These are phyloP conservation scores for Apophysomyces variabilis DNA, from an alignment of 371 early-diverging fungal genomes.

Conservation along the genomic window DNA sequence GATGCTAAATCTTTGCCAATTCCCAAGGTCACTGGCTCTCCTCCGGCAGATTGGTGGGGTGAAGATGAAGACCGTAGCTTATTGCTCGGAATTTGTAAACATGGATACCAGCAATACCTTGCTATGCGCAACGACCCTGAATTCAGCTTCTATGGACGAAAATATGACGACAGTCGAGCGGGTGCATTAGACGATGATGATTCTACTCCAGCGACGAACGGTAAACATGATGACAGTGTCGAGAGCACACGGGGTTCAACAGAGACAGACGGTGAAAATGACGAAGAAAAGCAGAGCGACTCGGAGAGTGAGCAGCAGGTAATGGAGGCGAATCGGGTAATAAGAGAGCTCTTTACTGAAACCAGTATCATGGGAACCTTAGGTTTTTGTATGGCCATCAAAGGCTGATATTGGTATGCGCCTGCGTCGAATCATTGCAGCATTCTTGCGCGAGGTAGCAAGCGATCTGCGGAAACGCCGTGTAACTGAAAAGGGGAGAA, in stretches of 20 bases:
- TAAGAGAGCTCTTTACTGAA: background rate
- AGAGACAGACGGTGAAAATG: conserved; percentile 18
- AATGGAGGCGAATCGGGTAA: background rate
- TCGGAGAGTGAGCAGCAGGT: conserved; percentile 11
- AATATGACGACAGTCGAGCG: conserved; percentile 50
- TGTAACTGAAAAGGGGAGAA: background rate
- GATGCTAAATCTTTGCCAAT: conserved; percentile 58
- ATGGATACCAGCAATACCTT: conserved; percentile 78
- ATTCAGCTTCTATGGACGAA: conserved; percentile 61
- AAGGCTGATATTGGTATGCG: conserved; percentile 76
- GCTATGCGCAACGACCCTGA: conserved; percentile 70
- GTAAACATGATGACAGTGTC: conserved; percentile 16
- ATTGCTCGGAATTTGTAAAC: conserved; percentile 75
- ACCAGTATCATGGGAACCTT: background rate
- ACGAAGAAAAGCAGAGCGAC: conserved; percentile 11
- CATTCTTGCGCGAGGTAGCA: conserved; percentile 62
- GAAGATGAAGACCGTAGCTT: conserved; percentile 74
- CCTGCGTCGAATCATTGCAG: conserved; percentile 68
- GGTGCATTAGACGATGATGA: conserved; percentile 45
- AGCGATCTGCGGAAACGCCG: conserved; percentile 38
- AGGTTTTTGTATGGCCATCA: conserved; percentile 60
- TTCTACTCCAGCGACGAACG: conserved; percentile 24
- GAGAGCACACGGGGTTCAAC: conserved; percentile 6
- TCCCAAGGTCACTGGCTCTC: conserved; percentile 57
- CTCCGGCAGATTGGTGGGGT: conserved; percentile 83